These are phyloP conservation scores for Saccharomycopsis capsularis DNA, from an alignment of 805 yeast species.

Conservation along the genomic window DNA sequence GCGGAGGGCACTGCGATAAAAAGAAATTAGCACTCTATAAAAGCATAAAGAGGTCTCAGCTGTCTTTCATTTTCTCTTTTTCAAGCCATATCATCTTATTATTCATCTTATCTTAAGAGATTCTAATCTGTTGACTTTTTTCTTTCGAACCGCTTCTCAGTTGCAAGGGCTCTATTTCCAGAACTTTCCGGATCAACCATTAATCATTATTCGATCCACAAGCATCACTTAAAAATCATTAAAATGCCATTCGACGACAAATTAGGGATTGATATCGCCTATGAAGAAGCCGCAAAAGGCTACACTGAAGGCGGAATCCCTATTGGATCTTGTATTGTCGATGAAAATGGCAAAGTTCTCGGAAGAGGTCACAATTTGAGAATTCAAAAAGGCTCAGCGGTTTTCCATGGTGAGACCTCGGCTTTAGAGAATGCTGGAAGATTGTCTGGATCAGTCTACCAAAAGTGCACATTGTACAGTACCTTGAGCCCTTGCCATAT, in stretches of 20 bases:
- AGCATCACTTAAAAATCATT: too few relatives aligned
- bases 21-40: too few relatives aligned
- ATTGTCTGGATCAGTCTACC: conserved; percentile 69
- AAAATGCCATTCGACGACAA: conserved; percentile 1
- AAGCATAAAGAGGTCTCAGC: too few relatives aligned
- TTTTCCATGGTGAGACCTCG: conserved; percentile 87
- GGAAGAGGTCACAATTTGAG: conserved; percentile 91
- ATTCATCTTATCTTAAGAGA: too few relatives aligned
- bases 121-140: too few relatives aligned
- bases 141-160: too few relatives aligned
- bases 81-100: too few relatives aligned
- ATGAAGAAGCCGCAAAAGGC: conserved; percentile 63
- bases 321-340: conserved; percentile 70
- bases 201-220: too few relatives aligned
- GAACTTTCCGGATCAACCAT: too few relatives aligned
- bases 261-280: conserved; percentile 60
- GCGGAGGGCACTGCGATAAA: too few relatives aligned
- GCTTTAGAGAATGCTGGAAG: conserved; percentile 90
- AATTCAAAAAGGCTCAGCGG: conserved; percentile 76
- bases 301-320: conserved; percentile 87
- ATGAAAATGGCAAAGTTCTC: conserved; percentile 69
- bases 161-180: too few relatives aligned
- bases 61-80: too few relatives aligned
- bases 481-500: conserved; percentile 89
- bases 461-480: conserved; percentile 84